phyloP scores from a whole-genome alignment of 75 land plant species.

The Cryptomeria japonica region DNA sequence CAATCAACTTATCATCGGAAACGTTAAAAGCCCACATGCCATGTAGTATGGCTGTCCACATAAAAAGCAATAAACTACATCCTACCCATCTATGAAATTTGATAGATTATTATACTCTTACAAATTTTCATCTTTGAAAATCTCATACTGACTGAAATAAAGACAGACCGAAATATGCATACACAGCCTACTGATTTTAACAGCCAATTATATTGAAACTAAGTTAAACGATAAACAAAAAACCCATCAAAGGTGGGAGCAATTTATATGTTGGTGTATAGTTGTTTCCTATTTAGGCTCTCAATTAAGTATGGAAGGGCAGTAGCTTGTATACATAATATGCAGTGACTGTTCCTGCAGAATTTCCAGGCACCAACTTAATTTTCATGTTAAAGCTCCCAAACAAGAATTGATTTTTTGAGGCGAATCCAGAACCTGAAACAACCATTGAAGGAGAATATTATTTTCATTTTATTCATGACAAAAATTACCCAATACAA shows the following conservation, averaged over 20 bases:
- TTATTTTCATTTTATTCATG: neutral
- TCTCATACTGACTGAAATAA: too few species aligned
- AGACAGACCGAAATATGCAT: too few species aligned
- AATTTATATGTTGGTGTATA: neutral
- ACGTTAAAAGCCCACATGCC: too few species aligned
- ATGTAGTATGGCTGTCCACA: too few species aligned
- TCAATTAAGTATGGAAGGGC: slow-evolving; percentile 52
- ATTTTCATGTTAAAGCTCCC: slow-evolving; percentile 73
- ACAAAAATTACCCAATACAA: too few species aligned
- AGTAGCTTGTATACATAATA: slow-evolving; percentile 42
- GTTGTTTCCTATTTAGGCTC: neutral
- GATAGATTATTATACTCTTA: too few species aligned
- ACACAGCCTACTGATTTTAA: neutral
- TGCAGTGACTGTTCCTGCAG: slow-evolving; percentile 49
- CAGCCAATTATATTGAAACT: too few species aligned
- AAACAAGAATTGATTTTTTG: slow-evolving; percentile 60
- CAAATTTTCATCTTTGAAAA: too few species aligned
- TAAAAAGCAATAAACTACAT: too few species aligned
- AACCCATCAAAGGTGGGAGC: too few species aligned
- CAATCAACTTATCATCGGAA: neutral
- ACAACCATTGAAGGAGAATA: neutral
- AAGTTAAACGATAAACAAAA: too few species aligned
- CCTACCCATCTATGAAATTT: too few species aligned
- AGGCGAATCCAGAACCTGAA: slow-evolving; percentile 67
- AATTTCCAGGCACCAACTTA: slow-evolving; percentile 53